Base-by-base conservation (phyloP, 106 monocot genomes). In the Xerophyta viscosa region DNA sequence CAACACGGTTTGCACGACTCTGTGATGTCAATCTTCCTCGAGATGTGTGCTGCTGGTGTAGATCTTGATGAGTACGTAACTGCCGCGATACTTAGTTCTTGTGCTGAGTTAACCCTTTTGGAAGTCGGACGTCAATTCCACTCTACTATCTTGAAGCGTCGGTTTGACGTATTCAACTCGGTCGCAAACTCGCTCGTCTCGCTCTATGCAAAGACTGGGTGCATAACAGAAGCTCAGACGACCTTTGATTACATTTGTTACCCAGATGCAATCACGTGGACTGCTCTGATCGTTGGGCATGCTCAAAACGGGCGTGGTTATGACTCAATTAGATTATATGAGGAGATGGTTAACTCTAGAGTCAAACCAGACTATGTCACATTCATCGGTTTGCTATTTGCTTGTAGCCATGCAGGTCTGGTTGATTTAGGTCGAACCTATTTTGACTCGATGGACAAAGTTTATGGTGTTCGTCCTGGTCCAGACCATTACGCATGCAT, bases 381-480 rank as follows among this genome's bases (percentile, higher is more conserved):
- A 0, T 82, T 82, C 62, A 72, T 82, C 29, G 75, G 71, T 0
- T 23, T 82, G 13, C 45, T 88, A 11, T 88, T 76, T 36, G 82
- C 82, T 0, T 88, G 82, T 28, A 82, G 82, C 68, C 87, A 82
- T 31, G 71, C 74, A 1, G 81, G 87, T 8, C 23, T 82, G 39
- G 64, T 69, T 19, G 71, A 72, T 0, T 52, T 43, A 15, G 87
- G 74, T 4, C 55, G 33, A 9, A 39, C 36, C 0, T 21, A 75
- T 41, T 79, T 82, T 47, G 46, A 75, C 9, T 68, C 78, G 12
- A 82, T 88, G 87, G 66, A 63, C 30, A 13, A 1, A 10, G 50
- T 31, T 18, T 55, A 88, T 48, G 30, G 69, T 0, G 56, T 88
- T 6, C 6, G 29, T 3, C 82, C 82, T 0, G 82, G 82, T 1